phyloP scores from a whole-genome alignment of 305 asterid species.

The Stenogyne calaminthoides region DNA sequence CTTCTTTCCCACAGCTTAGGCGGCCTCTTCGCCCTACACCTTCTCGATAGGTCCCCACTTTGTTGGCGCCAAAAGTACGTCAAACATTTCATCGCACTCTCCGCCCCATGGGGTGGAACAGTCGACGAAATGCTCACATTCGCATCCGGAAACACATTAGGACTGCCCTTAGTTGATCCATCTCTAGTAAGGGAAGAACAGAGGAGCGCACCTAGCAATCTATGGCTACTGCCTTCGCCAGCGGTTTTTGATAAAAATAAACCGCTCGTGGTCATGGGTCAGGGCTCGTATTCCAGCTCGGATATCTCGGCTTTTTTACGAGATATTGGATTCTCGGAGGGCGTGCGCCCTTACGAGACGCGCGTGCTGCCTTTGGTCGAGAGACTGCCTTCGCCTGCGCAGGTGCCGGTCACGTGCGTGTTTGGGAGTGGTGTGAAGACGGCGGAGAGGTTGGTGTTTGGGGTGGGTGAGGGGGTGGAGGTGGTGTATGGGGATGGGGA shows the following conservation, averaged over 20 bases:
- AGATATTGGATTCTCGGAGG: slow-evolving; percentile 65
- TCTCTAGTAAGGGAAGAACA: slow-evolving; percentile 68
- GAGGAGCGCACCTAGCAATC: slow-evolving; percentile 66
- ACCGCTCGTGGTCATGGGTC: slow-evolving; percentile 46
- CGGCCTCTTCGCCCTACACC: slow-evolving; percentile 60
- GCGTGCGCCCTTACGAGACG: slow-evolving; percentile 53
- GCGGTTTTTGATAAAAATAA: slow-evolving; percentile 36
- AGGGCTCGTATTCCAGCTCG: slow-evolving; percentile 42
- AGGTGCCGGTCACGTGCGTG: slow-evolving; percentile 62
- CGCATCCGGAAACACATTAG: slow-evolving; percentile 69
- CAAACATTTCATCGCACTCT: slow-evolving; percentile 72
- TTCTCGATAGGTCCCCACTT: slow-evolving; percentile 52
- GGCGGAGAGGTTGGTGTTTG: slow-evolving; percentile 55
- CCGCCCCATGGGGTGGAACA: slow-evolving; percentile 95
- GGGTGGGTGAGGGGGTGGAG: slow-evolving; percentile 57
- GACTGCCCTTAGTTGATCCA: slow-evolving; percentile 75
- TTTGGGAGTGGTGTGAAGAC: slow-evolving; percentile 68
- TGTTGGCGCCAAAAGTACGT: slow-evolving; percentile 59
- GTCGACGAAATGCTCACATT: slow-evolving; percentile 68
- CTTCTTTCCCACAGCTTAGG: slow-evolving; percentile 83
- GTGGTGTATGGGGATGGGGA: slow-evolving; percentile 84
- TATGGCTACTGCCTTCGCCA: slow-evolving; percentile 82
- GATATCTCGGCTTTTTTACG: slow-evolving; percentile 53
- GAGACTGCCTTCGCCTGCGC: slow-evolving; percentile 33
- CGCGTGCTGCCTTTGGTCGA: slow-evolving; percentile 64